Evolutionary conservation across 2,329 filamentous ascomycete species (phyloP).

Genomic region (Hypoxylon sp.): DNA sequence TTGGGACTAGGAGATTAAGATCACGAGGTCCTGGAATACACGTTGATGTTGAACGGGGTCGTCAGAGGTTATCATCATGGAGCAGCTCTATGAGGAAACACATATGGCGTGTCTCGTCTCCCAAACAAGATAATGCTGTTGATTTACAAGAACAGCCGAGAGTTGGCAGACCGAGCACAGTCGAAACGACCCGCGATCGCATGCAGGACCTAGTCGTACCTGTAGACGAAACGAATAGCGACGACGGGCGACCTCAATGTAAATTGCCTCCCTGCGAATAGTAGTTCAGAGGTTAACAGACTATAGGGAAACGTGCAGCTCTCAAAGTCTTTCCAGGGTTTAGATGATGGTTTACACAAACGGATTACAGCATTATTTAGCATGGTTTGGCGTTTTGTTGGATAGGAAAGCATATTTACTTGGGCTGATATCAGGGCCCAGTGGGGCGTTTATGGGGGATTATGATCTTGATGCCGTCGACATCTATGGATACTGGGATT

Average conservation of each 20-base stretch:
- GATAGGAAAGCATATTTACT: slow-evolving; percentile 31
- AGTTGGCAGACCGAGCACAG: slow-evolving; percentile 23
- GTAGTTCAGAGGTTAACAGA: slow-evolving; percentile 39
- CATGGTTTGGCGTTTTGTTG: slow-evolving; percentile 46
- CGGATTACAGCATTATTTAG: slow-evolving; percentile 29
- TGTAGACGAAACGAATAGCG: slow-evolving; percentile 53
- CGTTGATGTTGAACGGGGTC: slow-evolving; percentile 49
- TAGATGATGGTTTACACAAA: slow-evolving; percentile 38
- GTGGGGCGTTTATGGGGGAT: slow-evolving; percentile 29
- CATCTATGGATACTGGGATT: slow-evolving; percentile 23
- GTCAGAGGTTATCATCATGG: slow-evolving; percentile 47
- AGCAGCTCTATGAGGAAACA: slow-evolving; percentile 45
- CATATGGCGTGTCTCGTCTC: slow-evolving; percentile 35
- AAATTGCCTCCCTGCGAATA: slow-evolving; percentile 33
- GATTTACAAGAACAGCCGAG: slow-evolving; percentile 46
- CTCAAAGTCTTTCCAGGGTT: slow-evolving; percentile 61
- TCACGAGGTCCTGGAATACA: slow-evolving; percentile 63
- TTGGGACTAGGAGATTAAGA: slow-evolving; percentile 74
- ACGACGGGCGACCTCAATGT: slow-evolving; percentile 53
- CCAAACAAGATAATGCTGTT: slow-evolving; percentile 43
- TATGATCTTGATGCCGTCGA: slow-evolving; percentile 10
- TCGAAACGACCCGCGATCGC: slow-evolving; percentile 44
- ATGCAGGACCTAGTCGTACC: slow-evolving; percentile 52
- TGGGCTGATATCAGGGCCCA: slow-evolving; percentile 20
- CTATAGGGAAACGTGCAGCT: slow-evolving; percentile 60